These are phyloP conservation scores for Juncus inflexus DNA, from an alignment of 176 grass and related monocot species.

Conservation along the genomic window DNA sequence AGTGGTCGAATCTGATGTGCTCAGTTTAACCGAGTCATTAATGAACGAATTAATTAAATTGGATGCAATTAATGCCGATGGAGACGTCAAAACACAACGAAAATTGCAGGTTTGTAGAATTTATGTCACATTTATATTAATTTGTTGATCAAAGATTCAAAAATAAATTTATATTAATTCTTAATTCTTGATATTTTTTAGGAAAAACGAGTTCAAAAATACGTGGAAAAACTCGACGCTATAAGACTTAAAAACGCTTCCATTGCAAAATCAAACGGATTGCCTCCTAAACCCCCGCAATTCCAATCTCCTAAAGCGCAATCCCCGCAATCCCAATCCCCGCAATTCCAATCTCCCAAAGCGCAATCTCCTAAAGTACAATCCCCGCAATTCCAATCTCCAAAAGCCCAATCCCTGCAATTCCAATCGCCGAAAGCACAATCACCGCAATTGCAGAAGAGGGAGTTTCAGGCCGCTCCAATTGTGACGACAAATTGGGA, in stretches of 20 bases:
- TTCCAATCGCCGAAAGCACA: slow-evolving; percentile 31
- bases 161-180: slow-evolving; percentile 4
- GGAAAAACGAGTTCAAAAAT: slow-evolving; percentile 88
- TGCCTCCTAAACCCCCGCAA: slow-evolving; percentile 30
- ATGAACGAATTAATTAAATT: slow-evolving; percentile 96
- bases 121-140: neutral
- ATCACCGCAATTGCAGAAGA: slow-evolving; percentile 34
- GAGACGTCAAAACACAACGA: slow-evolving; percentile 72
- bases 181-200: slow-evolving; percentile 21
- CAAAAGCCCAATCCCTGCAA: neutral
- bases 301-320: slow-evolving; percentile 1
- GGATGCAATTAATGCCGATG: slow-evolving; percentile 71
- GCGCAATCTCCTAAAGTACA: slow-evolving; percentile 3
- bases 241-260: slow-evolving; percentile 55
- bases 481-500: slow-evolving; percentile 65
- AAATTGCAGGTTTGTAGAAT: slow-evolving; percentile 54
- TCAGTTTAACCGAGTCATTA: slow-evolving; percentile 61
- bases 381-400: neutral
- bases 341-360: slow-evolving; percentile 5
- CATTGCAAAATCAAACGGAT: slow-evolving; percentile 28
- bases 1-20: slow-evolving; percentile 71
- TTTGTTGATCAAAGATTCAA: neutral
- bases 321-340: neutral
- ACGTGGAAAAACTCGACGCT: slow-evolving; percentile 73
- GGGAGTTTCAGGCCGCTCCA: slow-evolving; percentile 51